Evolutionary conservation across 768 basidiomycete species (phyloP).

Genomic region (Kwoniella heveanensis): DNA sequence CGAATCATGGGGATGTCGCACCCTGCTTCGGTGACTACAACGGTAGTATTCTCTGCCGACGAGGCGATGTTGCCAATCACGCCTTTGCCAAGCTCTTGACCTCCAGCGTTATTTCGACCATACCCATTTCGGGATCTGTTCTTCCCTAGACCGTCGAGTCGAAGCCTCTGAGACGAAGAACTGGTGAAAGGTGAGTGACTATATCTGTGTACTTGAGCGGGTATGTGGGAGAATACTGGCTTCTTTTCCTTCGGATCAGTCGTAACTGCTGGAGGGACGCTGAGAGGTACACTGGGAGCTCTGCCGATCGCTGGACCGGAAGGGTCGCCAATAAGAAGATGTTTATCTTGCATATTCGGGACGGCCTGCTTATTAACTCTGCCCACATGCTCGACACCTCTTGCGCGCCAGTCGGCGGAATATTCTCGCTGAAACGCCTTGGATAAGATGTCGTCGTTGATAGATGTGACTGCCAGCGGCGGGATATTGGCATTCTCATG

Average conservation of each 20-base stretch:
- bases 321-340: conserved; percentile 2
- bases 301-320: neutral
- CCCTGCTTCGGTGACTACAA: conserved; percentile 13
- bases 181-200: neutral
- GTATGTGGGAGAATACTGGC: neutral
- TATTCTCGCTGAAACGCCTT: conserved; percentile 18
- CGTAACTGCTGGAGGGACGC: neutral
- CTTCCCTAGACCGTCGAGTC: conserved; percentile 25
- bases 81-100: conserved; percentile 30
- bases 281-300: neutral
- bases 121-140: conserved; percentile 24
- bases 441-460: conserved; percentile 2
- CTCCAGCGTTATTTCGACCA: conserved; percentile 23
- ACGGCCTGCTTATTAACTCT: neutral
- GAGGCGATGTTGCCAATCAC: conserved; percentile 28
- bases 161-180: conserved; percentile 3
- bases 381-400: neutral
- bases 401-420: conserved; percentile 4
- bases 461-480: neutral
- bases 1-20: conserved; percentile 34
- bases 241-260: neutral
- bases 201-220: neutral
- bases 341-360: neutral
- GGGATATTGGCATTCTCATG: no score
- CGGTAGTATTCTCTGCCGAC: neutral